Evolutionary conservation across 305 asterid species (phyloP).

Genomic region (Fraxinus velutina): DNA sequence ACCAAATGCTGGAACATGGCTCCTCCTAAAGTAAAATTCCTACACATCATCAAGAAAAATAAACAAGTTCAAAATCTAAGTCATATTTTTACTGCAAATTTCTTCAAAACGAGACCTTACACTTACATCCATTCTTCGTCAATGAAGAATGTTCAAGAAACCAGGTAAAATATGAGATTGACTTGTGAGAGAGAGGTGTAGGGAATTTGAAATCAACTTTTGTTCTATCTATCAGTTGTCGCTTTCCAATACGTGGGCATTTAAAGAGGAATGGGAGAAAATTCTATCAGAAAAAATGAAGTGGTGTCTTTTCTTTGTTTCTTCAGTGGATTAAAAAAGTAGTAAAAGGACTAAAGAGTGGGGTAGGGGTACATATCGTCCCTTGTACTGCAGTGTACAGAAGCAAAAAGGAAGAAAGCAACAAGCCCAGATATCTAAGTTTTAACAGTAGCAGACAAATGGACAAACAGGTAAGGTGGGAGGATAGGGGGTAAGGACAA

Average conservation of each 20-base stretch:
- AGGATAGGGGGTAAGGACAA: neutral
- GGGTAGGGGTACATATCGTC: slow-evolving; percentile 18
- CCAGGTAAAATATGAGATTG: slow-evolving; percentile 13
- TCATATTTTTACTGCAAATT: neutral
- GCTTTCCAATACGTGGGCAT: slow-evolving; percentile 15
- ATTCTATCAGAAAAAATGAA: neutral
- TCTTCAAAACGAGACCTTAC: neutral
- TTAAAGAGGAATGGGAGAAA: slow-evolving; percentile 8
- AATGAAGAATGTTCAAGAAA: slow-evolving; percentile 21
- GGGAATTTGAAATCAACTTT: slow-evolving; percentile 11
- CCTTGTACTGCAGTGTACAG: slow-evolving; percentile 6
- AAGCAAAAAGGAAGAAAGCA: slow-evolving; percentile 9
- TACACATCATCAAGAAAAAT: slow-evolving; percentile 6
- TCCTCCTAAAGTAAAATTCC: slow-evolving; percentile 54
- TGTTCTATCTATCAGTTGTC: neutral
- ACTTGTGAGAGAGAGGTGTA: slow-evolving; percentile 11
- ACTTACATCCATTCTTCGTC: slow-evolving; percentile 37
- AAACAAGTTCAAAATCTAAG: neutral
- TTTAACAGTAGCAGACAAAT: slow-evolving; percentile 25
- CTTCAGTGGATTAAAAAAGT: slow-evolving; percentile 3
- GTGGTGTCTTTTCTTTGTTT: slow-evolving; percentile 1
- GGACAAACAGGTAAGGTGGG: neutral
- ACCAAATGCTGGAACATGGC: slow-evolving; percentile 87
- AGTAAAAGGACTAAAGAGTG: slow-evolving; percentile 6
- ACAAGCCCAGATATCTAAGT: slow-evolving; percentile 36